Conservation (phyloP, 345 rosid species). For the Eucalyptus regnans region DNA sequence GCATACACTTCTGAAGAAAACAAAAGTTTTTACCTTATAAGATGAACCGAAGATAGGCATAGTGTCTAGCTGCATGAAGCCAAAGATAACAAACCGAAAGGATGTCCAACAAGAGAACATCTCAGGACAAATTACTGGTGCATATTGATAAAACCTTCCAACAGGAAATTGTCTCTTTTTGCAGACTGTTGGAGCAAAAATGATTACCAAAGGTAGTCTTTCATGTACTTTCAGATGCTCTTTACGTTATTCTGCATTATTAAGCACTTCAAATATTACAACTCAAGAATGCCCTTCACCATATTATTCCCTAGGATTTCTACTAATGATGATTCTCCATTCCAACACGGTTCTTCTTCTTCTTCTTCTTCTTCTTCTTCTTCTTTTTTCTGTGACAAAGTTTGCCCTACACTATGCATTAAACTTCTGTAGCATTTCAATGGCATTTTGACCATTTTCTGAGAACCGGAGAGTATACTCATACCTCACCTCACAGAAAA, state of each 20-base stretch:
- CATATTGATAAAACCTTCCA: not conserved
- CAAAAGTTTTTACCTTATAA: not conserved
- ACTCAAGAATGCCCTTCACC: not conserved
- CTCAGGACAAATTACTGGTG: not conserved
- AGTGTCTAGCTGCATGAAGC: not conserved
- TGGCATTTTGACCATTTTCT: not conserved
- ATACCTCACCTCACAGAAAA: not conserved
- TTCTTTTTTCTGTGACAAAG: not conserved
- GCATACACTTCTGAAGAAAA: constrained; percentile 78
- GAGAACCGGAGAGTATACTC: not conserved
- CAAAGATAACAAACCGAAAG: not conserved
- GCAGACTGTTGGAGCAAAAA: not conserved
- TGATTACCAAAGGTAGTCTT: not conserved
- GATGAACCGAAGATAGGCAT: not conserved
- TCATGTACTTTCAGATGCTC: not conserved
- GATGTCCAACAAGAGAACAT: not conserved
- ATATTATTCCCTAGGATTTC: not conserved
- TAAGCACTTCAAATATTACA: not conserved
- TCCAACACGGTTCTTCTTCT: not conserved
- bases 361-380: not conserved
- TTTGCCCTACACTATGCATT: not conserved
- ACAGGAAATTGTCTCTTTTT: not conserved
- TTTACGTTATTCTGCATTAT: not conserved
- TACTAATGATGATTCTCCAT: not conserved
- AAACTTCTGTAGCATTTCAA: not conserved